Evolutionary conservation across 805 yeast genomes (phyloP).

Genomic region (Phaffomyces thermotolerans): DNA sequence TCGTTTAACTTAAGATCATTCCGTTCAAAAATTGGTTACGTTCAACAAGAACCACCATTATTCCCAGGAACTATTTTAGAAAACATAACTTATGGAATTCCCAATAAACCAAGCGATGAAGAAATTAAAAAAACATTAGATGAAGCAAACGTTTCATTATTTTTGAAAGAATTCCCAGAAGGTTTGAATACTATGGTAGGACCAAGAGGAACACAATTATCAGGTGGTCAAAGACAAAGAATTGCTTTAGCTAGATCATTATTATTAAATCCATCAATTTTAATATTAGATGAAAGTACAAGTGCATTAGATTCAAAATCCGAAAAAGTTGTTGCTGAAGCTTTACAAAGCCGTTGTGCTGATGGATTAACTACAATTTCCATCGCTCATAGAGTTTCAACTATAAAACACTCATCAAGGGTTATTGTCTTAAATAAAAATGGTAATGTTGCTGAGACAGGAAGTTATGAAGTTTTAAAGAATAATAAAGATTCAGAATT

Average conservation of each 20-base stretch:
- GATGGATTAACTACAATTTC: constrained; percentile 71
- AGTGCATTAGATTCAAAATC: constrained; percentile 87
- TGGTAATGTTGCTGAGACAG: constrained; percentile 72
- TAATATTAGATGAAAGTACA: constrained; percentile 90
- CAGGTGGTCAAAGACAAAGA: constrained; percentile 95
- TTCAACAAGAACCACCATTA: constrained; percentile 86
- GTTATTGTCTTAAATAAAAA: constrained; percentile 70
- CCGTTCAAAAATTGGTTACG: constrained; percentile 76
- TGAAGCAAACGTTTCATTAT: constrained; percentile 66
- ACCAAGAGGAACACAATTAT: constrained; percentile 77
- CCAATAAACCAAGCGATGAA: constrained; percentile 42
- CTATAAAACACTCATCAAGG: constrained; percentile 75
- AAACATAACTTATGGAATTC: constrained; percentile 69
- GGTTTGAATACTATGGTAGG: constrained; percentile 81
- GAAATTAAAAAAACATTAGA: constrained; percentile 54
- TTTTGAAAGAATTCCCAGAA: constrained; percentile 70
- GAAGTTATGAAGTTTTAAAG: constrained; percentile 47
- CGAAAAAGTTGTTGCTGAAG: constrained; percentile 76
- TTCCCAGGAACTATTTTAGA: constrained; percentile 83
- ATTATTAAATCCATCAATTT: constrained; percentile 67
- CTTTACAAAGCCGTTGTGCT: constrained; percentile 47
- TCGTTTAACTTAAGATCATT: constrained; percentile 65
- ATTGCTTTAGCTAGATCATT: constrained; percentile 87
- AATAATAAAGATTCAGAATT: constrained; percentile 29
- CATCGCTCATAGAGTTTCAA: constrained; percentile 86